Evolutionary conservation across 495 filamentous ascomycete genomes (phyloP).

Genomic region (Aspergillus panamensis): DNA sequence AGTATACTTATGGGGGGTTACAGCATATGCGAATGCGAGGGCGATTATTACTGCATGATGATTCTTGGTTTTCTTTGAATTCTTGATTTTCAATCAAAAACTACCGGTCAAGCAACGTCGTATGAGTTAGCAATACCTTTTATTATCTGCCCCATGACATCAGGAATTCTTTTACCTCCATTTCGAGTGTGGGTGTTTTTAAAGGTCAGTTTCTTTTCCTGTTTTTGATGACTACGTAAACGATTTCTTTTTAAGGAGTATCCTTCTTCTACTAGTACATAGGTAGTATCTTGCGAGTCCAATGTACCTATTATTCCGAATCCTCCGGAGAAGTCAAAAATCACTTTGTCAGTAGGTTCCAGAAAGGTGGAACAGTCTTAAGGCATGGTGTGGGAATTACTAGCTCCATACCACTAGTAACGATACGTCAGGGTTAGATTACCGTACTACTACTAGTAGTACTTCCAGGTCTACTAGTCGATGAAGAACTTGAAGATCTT

Average conservation of each 20-base stretch:
- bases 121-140: too few species aligned
- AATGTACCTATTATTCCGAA: too few species aligned
- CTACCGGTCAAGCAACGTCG: too few species aligned
- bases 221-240: neutral
- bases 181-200: too few species aligned
- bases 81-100: neutral
- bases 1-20: neutral
- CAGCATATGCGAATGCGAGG: conserved; percentile 11
- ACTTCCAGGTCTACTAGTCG: neutral
- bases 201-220: too few species aligned
- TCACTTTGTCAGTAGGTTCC: neutral
- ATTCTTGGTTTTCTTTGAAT: neutral
- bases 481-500: neutral
- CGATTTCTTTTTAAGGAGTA: neutral
- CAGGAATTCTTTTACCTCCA: too few species aligned
- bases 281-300: too few species aligned
- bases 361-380: neutral
- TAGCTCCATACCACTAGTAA: neutral
- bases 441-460: neutral
- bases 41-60: conserved; percentile 13
- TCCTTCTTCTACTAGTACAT: too few species aligned
- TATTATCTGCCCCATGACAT: too few species aligned
- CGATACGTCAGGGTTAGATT: neutral
- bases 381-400: neutral
- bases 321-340: too few species aligned